Evolutionary conservation across 2,329 filamentous ascomycete species (phyloP).

Genomic region (Talaromyces sp.): DNA sequence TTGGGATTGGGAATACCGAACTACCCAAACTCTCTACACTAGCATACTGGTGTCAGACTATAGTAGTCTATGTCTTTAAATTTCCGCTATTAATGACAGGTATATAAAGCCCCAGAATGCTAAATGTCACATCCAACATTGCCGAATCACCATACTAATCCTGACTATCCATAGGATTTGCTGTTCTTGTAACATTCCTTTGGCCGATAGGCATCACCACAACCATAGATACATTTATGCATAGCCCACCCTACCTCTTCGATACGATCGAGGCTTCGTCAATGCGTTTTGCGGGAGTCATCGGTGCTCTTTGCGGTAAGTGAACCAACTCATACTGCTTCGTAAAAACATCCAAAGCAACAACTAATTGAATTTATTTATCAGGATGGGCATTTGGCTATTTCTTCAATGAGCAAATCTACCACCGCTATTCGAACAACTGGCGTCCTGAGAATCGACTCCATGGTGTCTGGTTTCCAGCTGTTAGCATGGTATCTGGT

Average conservation of each 20-base stretch:
- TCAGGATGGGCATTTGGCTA: slow-evolving; percentile 37
- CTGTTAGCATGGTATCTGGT: slow-evolving; percentile 33
- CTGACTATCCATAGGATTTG: slow-evolving; percentile 18
- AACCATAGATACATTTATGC: slow-evolving; percentile 39
- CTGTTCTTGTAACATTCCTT: slow-evolving; percentile 40
- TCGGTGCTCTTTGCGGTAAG: slow-evolving; percentile 36
- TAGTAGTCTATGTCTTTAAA: slow-evolving; percentile 35
- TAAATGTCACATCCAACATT: background rate
- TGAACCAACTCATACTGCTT: background rate
- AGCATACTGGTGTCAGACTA: slow-evolving; percentile 24
- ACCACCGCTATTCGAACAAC: slow-evolving; percentile 20
- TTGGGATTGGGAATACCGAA: slow-evolving; percentile 36
- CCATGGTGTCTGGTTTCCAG: slow-evolving; percentile 40
- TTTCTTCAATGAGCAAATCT: slow-evolving; percentile 41
- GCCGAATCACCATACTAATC: background rate
- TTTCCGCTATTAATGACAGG: slow-evolving; percentile 34
- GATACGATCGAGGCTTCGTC: slow-evolving; percentile 39
- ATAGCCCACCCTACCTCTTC: slow-evolving; percentile 38
- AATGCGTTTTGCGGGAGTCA: slow-evolving; percentile 40
- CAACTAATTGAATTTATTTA: background rate
- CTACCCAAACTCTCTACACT: slow-evolving; percentile 31
- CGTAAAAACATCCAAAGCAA: background rate
- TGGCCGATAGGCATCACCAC: slow-evolving; percentile 45
- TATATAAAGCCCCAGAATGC: background rate
- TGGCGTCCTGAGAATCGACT: slow-evolving; percentile 40